Evolutionary conservation across 2,329 filamentous ascomycete species (phyloP), one percentile per base, ranked within the genome.

Genomic region (Calonectria fujianensis): DNA sequence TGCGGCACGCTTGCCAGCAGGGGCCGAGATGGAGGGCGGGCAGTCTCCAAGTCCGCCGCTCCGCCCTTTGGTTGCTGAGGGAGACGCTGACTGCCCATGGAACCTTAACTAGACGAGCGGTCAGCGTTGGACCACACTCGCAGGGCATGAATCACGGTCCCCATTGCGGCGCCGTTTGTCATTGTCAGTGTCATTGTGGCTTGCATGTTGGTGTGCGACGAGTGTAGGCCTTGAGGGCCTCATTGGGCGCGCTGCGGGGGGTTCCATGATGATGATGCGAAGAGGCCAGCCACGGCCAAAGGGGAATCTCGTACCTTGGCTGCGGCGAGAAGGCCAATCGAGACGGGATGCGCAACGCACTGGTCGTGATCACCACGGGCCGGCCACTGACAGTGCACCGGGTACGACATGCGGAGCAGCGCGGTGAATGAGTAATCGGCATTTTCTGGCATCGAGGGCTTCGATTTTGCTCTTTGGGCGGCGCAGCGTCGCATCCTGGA

Each of bases 51-150:
- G n/a, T 61, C 57, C 68, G 69, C 72, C 57, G 68, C 68, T 74
- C 72, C 72, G 72, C 72, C 59, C 37, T 69, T 66, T 61, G 4
- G 51, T 65, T 48, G 66, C 66, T 70, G 69, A 52, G 41, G 45
- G 61, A 68, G 72, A 54, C 61, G 72, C 72, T 70, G 72, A 66
- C 66, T 66, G 61, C 63, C 50, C 59, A 59, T 51, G 48, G 51
- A 74, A 74, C 61, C 69, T 65, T 65, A 71, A 70, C 69, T 37
- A 71, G 69, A 71, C 69, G 57, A 70, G 72, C 72, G 72, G 72
- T 74, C 70, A 72, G 70, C 70, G 69, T 48, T 50, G 29, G 63
- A 51, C 29, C 59, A 71, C 37, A 32, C 24, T 39, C 39, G 31
- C 51, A 45, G 27, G 50, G 65, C n/a, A 66, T 72, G 69, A 57